A percentile compares a stretch with the other conserved stretches of the same genome.
Evolutionary conservation across 2,329 filamentous ascomycete species (phyloP).

Genomic region (Monilinia laxa): DNA sequence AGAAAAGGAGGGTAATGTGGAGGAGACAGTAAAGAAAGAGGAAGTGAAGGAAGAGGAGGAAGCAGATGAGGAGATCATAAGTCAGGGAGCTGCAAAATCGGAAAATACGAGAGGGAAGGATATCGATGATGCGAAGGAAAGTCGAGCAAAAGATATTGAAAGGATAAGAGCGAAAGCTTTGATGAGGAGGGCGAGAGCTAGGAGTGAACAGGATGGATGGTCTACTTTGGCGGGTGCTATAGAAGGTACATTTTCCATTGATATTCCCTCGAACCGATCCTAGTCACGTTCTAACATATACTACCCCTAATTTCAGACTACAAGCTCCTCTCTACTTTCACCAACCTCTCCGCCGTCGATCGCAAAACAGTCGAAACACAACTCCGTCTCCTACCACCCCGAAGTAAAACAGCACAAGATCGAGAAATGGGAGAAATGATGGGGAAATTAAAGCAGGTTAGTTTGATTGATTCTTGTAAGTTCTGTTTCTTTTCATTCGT

Average conservation of each 20-base stretch:
- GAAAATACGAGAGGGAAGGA: constrained; percentile 38
- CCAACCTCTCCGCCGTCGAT: constrained; percentile 64
- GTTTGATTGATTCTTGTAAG: constrained; percentile 37
- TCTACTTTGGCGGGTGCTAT: constrained; percentile 72
- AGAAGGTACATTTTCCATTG: constrained; percentile 44
- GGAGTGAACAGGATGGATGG: constrained; percentile 73
- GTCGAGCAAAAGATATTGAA: constrained; percentile 73
- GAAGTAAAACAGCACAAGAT: constrained; percentile 76
- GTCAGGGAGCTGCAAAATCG: constrained; percentile 55
- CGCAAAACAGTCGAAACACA: constrained; percentile 65
- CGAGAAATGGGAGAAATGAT: constrained; percentile 95
- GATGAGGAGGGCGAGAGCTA: constrained; percentile 49
- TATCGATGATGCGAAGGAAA: constrained; percentile 61
- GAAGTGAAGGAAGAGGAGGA: constrained; percentile 43
- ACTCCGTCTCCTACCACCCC: constrained; percentile 62
- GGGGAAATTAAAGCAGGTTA: constrained; percentile 83
- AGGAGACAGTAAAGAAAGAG: constrained; percentile 54
- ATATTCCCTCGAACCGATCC: too few species aligned
- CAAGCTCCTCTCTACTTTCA: constrained; percentile 58
- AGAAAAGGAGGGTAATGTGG: constrained; percentile 40
- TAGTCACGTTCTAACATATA: not conserved
- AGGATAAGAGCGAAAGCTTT: constrained; percentile 82
- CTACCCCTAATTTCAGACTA: constrained; percentile 59
- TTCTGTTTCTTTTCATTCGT: not conserved
- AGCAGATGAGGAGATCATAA: constrained; percentile 60